Percentiles rank a stretch among this genome's conserved stretches.
phyloP scores from a whole-genome alignment of 345 rosid species.

The Populus nigra region DNA sequence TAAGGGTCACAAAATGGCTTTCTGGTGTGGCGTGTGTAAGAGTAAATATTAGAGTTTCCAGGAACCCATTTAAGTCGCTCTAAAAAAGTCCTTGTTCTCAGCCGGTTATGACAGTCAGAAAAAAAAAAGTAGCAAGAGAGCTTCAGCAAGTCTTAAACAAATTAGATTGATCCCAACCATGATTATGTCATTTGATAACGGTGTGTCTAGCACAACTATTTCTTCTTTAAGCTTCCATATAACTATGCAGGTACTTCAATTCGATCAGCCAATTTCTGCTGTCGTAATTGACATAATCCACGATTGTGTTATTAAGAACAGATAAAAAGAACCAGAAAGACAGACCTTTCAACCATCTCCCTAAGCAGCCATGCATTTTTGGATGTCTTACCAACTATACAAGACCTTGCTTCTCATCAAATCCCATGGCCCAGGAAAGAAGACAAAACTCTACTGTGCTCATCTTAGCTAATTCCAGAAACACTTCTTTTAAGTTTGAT shows the following conservation, averaged over 20 bases:
- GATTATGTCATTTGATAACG: no score
- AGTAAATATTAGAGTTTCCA: background rate
- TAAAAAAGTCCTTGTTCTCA: background rate
- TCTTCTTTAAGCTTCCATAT: no score
- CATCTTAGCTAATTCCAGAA: no score
- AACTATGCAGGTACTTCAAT: background rate
- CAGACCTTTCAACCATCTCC: background rate
- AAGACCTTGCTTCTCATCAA: no score
- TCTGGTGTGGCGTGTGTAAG: background rate
- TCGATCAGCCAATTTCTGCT: background rate
- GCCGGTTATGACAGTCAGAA: background rate
- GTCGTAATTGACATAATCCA: background rate
- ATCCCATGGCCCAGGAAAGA: no score
- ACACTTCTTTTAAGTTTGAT: no score
- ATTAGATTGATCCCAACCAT: no score
- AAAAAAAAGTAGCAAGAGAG: background rate
- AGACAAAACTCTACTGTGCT: background rate
- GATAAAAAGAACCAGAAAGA: no score
- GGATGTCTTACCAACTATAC: background rate
- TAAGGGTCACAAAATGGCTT: background rate
- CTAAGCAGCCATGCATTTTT: background rate
- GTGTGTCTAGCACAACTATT: no score
- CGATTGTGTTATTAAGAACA: background rate
- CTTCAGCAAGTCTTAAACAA: background rate
- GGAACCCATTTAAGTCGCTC: background rate